phyloP scores from a whole-genome alignment of 1,284 basidiomycete genomes.

The Mycena citricolor region DNA sequence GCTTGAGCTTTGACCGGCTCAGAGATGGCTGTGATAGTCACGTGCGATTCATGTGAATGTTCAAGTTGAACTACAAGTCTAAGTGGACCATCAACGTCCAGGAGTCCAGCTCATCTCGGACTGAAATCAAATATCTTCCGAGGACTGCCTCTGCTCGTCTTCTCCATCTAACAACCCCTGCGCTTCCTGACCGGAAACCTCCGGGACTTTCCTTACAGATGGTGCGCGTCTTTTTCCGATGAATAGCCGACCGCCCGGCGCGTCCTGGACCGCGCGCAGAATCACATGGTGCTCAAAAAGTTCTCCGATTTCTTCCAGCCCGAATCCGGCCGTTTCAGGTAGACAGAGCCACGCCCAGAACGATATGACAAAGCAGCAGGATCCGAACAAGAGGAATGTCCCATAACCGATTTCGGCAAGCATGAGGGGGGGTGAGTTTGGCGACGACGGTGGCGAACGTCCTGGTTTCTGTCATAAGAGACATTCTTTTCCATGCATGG shows the following conservation, averaged over 20 bases:
- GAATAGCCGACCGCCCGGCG: conserved; percentile 44
- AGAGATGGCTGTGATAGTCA: no score
- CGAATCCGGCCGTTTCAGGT: conserved; percentile 47
- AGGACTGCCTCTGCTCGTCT: no score
- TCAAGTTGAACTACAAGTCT: no score
- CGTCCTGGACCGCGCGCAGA: conserved; percentile 44
- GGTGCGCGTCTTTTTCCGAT: conserved; percentile 34
- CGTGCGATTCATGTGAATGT: no score
- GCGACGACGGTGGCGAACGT: conserved; percentile 48
- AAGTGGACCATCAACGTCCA: no score
- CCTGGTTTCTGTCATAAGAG: conserved; percentile 31
- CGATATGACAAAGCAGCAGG: conserved; percentile 45
- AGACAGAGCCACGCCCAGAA: conserved; percentile 45
- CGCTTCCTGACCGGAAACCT: no score
- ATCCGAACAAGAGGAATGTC: conserved; percentile 52
- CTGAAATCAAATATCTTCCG: no score
- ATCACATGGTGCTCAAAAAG: conserved; percentile 44
- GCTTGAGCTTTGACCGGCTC: no score
- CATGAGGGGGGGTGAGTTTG: conserved; percentile 52
- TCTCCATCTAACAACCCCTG: no score
- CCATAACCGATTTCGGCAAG: conserved; percentile 48
- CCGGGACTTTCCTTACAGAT: no score
- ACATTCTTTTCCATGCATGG: no score
- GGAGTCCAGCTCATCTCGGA: no score
- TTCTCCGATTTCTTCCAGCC: conserved; percentile 47